Evolutionary conservation across 129 eudicot species (phyloP).

Genomic region (Deinandra increscens): DNA sequence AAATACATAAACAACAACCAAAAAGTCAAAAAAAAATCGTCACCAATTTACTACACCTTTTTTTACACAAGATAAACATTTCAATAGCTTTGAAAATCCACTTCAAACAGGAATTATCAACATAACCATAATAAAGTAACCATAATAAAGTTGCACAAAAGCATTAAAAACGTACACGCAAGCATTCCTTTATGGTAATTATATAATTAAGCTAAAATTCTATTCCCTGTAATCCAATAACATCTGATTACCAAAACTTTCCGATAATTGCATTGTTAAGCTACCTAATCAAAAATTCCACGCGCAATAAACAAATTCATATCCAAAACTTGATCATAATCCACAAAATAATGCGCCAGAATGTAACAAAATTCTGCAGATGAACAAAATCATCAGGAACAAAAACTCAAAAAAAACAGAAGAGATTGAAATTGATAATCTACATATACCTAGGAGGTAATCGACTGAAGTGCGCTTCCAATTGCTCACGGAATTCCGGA

Average conservation of each 20-base stretch:
- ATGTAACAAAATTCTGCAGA: constrained; percentile 3
- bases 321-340: background rate
- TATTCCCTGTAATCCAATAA: constrained; percentile 28
- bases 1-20: constrained; percentile 3
- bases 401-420: background rate
- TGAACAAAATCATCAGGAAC: background rate
- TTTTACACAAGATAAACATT: constrained; percentile 15
- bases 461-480: constrained; percentile 79
- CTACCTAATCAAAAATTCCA: constrained; percentile 23
- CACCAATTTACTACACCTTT: constrained; percentile 12
- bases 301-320: constrained; percentile 3
- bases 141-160: constrained; percentile 23
- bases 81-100: constrained; percentile 14
- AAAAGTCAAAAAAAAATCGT: constrained; percentile 8
- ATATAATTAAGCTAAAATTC: constrained; percentile 14
- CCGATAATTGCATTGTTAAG: constrained; percentile 35
- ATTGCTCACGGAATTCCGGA: constrained; percentile 59
- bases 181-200: constrained; percentile 19
- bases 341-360: constrained; percentile 6
- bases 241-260: constrained; percentile 22
- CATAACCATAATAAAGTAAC: constrained; percentile 5
- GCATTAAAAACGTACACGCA: constrained; percentile 29
- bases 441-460: constrained; percentile 65
- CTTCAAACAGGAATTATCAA: constrained; percentile 29
- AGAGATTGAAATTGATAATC: background rate